Evolutionary conservation across 371 early-diverging fungal genomes (phyloP).

Genomic region (Mortierella sp.): DNA sequence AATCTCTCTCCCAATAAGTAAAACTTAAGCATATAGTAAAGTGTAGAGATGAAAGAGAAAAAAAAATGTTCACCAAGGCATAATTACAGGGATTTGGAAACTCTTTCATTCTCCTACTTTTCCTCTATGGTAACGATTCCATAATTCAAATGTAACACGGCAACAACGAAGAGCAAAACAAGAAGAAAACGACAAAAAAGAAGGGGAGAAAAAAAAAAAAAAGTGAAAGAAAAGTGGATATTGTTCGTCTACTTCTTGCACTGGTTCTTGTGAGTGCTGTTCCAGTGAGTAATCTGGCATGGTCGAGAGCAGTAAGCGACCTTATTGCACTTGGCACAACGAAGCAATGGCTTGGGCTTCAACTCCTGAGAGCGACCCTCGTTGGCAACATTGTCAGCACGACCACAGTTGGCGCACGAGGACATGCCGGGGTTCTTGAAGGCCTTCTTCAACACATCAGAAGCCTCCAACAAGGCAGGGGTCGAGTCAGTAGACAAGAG

Average conservation of each 20-base stretch:
- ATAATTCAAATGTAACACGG: background rate
- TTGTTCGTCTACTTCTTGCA: constrained; percentile 56
- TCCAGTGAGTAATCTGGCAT: constrained; percentile 69
- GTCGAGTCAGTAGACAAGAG: constrained; percentile 29
- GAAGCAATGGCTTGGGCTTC: constrained; percentile 59
- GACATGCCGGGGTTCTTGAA: constrained; percentile 50
- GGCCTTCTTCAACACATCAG: constrained; percentile 42
- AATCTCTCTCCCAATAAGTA: too few species aligned
- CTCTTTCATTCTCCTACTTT: too few species aligned
- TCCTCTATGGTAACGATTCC: too few species aligned
- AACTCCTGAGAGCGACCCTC: constrained; percentile 31
- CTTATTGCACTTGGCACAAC: constrained; percentile 69
- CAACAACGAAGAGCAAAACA: background rate
- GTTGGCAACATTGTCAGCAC: constrained; percentile 61
- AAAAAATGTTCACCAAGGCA: too few species aligned
- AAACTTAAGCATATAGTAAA: too few species aligned
- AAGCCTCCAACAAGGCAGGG: constrained; percentile 47
- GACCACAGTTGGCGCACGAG: constrained; percentile 67
- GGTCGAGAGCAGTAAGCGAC: constrained; percentile 73
- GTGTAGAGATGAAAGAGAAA: too few species aligned
- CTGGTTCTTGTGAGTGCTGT: constrained; percentile 59
- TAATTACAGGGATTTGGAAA: too few species aligned
- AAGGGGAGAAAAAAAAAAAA: background rate
- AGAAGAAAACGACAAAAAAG: background rate
- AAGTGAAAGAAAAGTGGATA: background rate